phyloP scores from a whole-genome alignment of 2,329 filamentous ascomycete species.

The Botryotinia calthae region DNA sequence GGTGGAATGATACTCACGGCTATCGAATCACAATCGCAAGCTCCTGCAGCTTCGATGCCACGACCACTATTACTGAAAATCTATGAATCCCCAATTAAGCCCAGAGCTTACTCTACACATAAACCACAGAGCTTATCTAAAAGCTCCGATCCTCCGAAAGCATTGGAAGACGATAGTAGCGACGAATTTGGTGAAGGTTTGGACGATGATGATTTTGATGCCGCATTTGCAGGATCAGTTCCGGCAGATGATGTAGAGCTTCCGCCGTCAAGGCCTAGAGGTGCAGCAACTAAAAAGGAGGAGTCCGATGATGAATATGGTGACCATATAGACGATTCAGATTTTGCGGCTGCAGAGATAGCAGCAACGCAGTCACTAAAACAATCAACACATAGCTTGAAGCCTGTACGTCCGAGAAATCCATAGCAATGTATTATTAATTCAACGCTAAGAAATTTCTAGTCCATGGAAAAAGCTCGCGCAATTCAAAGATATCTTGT shows the following conservation, averaged over 20 bases:
- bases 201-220: constrained; percentile 51
- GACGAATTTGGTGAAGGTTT: constrained; percentile 42
- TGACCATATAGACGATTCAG: constrained; percentile 59
- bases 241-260: constrained; percentile 41
- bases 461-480: constrained; percentile 65
- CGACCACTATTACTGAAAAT: background rate
- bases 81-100: background rate
- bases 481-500: constrained; percentile 86
- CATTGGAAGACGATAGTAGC: constrained; percentile 21
- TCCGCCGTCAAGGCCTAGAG: constrained; percentile 11
- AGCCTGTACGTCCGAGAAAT: constrained; percentile 53
- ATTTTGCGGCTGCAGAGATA: constrained; percentile 74
- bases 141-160: background rate
- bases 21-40: constrained; percentile 17
- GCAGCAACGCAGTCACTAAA: constrained; percentile 65
- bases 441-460: constrained; percentile 60
- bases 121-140: background rate
- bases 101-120: background rate
- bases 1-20: constrained; percentile 19
- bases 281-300: constrained; percentile 39
- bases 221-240: constrained; percentile 15
- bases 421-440: constrained; percentile 32
- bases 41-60: background rate
- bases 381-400: constrained; percentile 37
- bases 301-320: constrained; percentile 72